These are phyloP conservation scores for Candolleomyces eurysporus DNA, from an alignment of 768 basidiomycete species.

Conservation along the genomic window DNA sequence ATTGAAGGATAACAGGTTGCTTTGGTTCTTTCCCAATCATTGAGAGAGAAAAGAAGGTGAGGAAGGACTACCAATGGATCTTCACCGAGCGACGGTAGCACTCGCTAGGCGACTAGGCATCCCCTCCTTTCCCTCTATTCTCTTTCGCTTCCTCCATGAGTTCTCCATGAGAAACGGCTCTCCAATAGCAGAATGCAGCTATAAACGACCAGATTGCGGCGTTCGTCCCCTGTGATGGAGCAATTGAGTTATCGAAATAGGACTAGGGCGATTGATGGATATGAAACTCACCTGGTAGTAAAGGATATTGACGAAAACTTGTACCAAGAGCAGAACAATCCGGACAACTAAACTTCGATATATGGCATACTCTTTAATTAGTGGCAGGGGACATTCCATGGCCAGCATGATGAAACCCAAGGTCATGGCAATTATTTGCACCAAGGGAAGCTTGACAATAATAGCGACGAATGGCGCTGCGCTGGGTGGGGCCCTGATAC, in stretches of 20 bases:
- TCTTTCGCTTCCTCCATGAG: conserved; percentile 62
- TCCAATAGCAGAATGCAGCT: conserved; percentile 63
- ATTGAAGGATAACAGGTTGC: conserved; percentile 9
- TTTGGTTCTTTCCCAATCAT: conserved; percentile 8
- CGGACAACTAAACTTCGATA: conserved; percentile 66
- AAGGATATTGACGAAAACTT: conserved; percentile 59
- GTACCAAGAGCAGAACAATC: conserved; percentile 61
- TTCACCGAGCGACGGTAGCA: neutral
- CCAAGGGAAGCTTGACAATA: conserved; percentile 74
- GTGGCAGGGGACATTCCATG: conserved; percentile 71
- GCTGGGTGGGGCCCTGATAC: conserved; percentile 55
- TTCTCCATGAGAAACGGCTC: conserved; percentile 69
- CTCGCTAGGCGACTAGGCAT: conserved; percentile 36
- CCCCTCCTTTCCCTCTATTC: conserved; percentile 57
- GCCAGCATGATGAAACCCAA: conserved; percentile 58
- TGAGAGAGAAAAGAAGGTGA: conserved; percentile 2
- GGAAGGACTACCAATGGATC: neutral
- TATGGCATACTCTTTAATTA: conserved; percentile 50
- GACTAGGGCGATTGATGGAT: conserved; percentile 3
- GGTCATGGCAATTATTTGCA: conserved; percentile 68
- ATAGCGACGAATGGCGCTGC: conserved; percentile 64
- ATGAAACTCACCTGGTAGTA: conserved; percentile 62
- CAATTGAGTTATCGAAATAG: neutral
- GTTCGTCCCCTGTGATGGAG: conserved; percentile 70
- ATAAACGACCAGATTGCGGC: conserved; percentile 78